Base-by-base conservation (phyloP, 2,329 filamentous ascomycete genomes). In the Fusarium sublunatum region DNA sequence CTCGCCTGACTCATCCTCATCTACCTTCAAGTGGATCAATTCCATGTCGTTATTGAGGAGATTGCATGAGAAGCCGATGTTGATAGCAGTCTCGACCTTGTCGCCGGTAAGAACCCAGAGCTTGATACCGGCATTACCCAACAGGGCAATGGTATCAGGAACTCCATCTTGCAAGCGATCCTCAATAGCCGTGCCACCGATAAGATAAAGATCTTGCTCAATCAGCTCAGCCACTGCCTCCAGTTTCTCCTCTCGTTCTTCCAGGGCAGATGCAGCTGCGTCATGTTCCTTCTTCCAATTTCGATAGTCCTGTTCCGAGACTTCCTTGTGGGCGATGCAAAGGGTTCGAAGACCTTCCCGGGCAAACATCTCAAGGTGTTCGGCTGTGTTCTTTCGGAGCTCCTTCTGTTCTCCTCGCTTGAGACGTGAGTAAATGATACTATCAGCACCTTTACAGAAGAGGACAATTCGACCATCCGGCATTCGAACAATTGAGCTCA, bases 51-150 rank as follows among this genome's bases (percentile, higher is more conserved):
- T 99, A 78, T 94, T 93, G 52, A 99, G 86, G 29, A 99, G 83
- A 70, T 99, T 99, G 81, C 96, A 99, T 10, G 96, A 99, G 78
- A 98, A 99, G 3, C 95, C 95, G 73, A 99, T 99, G 79, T 99
- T 99, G 87, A 99, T 99, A 55, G 96, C 95, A 24, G 95, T 99
- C 79, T 99, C 95, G 29, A 98, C 94, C 78, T 98, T 99, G 83
- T 99, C 95, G 64, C 96, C 95, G 13, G 95, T 99, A 65, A 99
- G 81, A 50, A 99, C 95, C 95, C 95, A 99, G 7, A 99, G 86
- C 78, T 99, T 99, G 78, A 99, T 97, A 75, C 96, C 96, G 50
- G 95, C 95, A 72, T 93, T 88, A 28, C 90, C 94, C 48, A 99
- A 87, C 40, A 99, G 81, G 46, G 90, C 91, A 70, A 99, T 99